Evolutionary conservation across 345 rosid species (phyloP).

Genomic region (Angophora floribunda): DNA sequence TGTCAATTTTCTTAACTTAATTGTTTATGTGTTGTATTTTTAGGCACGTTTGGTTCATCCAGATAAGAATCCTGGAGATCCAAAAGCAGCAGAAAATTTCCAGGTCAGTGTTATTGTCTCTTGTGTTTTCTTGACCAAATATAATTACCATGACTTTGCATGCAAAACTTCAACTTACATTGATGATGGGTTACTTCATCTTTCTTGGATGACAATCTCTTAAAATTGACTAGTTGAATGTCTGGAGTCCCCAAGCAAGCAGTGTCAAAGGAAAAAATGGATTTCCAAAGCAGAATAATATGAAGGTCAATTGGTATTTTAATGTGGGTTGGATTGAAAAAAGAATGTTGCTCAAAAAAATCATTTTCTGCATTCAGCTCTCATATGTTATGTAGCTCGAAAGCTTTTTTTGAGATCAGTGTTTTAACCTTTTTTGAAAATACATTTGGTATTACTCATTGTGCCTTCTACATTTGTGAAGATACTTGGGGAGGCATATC

Average conservation of each 20-base stretch:
- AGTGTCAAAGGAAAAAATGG: background rate
- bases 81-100: slow-evolving; percentile 85
- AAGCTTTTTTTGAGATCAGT: background rate
- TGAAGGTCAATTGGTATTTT: background rate
- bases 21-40: background rate
- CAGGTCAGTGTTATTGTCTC: slow-evolving; percentile 36
- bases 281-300: background rate
- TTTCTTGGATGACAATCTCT: background rate
- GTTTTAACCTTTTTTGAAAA: background rate
- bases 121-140: background rate
- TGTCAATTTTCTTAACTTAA: background rate
- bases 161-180: background rate
- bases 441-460: background rate
- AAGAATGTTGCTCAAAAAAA: background rate
- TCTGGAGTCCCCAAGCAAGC: background rate
- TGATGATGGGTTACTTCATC: background rate
- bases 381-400: background rate
- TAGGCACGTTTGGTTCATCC: slow-evolving; percentile 97
- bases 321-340: background rate
- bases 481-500: slow-evolving; percentile 96
- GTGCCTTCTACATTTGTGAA: slow-evolving; percentile 10
- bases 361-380: background rate
- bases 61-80: slow-evolving; percentile 88
- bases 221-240: background rate
- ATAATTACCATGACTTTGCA: background rate